A percentile compares a stretch with the other conserved stretches of the same genome.
Conservation (phyloP, 805 yeast species). For the Saccharomycopsis capsularis region DNA sequence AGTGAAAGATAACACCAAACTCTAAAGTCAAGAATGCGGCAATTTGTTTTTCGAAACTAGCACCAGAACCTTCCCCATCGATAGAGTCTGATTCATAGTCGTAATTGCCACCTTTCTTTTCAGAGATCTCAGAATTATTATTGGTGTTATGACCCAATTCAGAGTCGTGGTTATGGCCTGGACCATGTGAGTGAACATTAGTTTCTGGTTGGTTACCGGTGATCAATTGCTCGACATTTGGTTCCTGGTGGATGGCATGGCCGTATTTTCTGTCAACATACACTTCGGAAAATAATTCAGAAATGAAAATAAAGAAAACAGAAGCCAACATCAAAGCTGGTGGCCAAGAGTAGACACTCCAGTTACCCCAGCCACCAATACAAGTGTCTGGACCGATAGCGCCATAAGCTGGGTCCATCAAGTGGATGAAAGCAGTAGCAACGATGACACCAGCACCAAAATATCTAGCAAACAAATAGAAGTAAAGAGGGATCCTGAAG, state of each 20-base stretch:
- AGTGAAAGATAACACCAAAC: conserved; percentile 69
- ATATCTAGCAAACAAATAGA: conserved; percentile 30
- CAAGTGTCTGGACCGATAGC: conserved; percentile 25
- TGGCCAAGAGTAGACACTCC: conserved; percentile 36
- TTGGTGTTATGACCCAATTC: background rate
- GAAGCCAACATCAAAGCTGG: conserved; percentile 40
- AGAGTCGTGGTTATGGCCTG: background rate
- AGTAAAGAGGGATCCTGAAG: conserved; percentile 36
- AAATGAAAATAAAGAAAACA: conserved; percentile 34
- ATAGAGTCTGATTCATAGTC: background rate
- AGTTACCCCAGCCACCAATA: conserved; percentile 24
- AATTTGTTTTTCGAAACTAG: conserved; percentile 26
- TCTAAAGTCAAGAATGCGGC: conserved; percentile 52
- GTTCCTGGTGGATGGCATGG: conserved; percentile 13
- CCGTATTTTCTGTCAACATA: conserved; percentile 34
- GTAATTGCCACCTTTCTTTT: background rate
- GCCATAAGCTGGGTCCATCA: conserved; percentile 46
- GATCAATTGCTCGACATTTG: conserved; percentile 21
- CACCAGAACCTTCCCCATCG: background rate
- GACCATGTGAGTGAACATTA: background rate
- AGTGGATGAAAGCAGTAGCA: conserved; percentile 69
- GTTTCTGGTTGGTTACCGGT: conserved; percentile 7
- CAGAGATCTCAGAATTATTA: background rate
- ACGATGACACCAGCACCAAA: conserved; percentile 75
- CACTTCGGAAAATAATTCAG: conserved; percentile 36